Evolutionary conservation across 768 basidiomycete genomes (phyloP), one percentile per base, ranked within the genome.

Genomic region (Lentinula guzmanii): DNA sequence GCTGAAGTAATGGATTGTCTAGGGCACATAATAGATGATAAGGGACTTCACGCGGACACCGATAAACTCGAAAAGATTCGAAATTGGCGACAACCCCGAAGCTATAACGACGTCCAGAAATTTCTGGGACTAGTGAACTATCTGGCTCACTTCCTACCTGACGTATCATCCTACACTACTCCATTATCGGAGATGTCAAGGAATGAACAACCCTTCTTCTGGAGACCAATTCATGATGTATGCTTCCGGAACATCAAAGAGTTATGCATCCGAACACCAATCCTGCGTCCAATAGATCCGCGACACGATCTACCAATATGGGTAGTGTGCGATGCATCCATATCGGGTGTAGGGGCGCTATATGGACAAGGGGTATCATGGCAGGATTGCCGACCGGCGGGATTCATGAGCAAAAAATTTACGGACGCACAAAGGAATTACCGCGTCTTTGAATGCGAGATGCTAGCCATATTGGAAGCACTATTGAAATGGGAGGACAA

Each of bases 171-270:
- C 24, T 24, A 24, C 24, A 24, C 24, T 3, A 24, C 16, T 4
- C 52, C 52, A 8, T 5, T 53, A 13, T 39, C n/a, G 52, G n/a
- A 53, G 33, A 53, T 53, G 33, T 41, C 55, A 7, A 8, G 42
- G 16, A 57, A 57, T 41, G 55, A 45, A 8, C 35, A 57, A 15
- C 33, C 60, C 56, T 73, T 71, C 46, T 18, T 56, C 7, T 73
- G 72, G 72, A 21, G 39, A 5, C 63, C 63, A 4, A 45, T 73
- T 2, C 65, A 69, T 28, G 35, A 72, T 70, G 15, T 21, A 57
- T 62, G 61, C 45, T 71, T 73, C 33, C 54, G 65, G 4, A 41
- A 4, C 10, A 68, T 70, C 42, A 69, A 68, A 46, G 62, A 6
- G 2, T 6, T 62, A 3, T 59, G 55, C 0, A 39, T 21, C 18